phyloP scores from a whole-genome alignment of 805 yeast genomes.

The Candida maltosa region DNA sequence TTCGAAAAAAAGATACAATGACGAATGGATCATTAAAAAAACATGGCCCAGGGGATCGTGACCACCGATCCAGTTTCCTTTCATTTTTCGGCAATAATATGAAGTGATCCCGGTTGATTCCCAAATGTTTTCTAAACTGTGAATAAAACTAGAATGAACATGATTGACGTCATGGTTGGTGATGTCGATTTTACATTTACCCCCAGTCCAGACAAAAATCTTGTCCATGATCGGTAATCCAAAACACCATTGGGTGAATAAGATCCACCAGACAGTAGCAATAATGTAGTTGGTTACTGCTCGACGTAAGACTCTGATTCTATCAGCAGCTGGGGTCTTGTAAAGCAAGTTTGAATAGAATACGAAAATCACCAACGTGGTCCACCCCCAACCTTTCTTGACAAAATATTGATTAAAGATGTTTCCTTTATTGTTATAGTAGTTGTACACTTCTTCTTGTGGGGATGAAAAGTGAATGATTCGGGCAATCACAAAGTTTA shows the following conservation, averaged over 20 bases:
- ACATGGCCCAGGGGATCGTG: constrained; percentile 97
- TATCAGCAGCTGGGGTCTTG: constrained; percentile 9
- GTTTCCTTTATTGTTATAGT: constrained; percentile 62
- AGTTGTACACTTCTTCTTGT: constrained; percentile 43
- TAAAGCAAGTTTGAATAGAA: constrained; percentile 16
- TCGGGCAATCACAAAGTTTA: constrained; percentile 51
- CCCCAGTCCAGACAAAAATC: constrained; percentile 79
- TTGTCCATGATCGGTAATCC: constrained; percentile 89
- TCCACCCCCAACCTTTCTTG: constrained; percentile 94
- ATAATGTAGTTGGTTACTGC: constrained; percentile 43
- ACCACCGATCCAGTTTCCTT: constrained; percentile 74
- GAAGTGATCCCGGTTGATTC: constrained; percentile 21
- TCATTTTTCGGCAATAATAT: constrained; percentile 40
- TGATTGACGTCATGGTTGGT: constrained; percentile 2
- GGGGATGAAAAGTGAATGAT: constrained; percentile 44
- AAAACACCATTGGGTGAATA: constrained; percentile 84
- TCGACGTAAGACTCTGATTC: constrained; percentile 6
- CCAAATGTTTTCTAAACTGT: constrained; percentile 4
- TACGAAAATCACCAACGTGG: constrained; percentile 32
- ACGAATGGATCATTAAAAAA: constrained; percentile 67
- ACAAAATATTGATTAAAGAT: constrained; percentile 72
- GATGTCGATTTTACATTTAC: constrained; percentile 51
- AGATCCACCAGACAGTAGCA: constrained; percentile 76
- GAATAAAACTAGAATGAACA: constrained; percentile 1
- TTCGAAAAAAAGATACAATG: constrained; percentile 67